Base-by-base conservation (phyloP, 805 yeast genomes). In the Soucietia sequanensis region DNA sequence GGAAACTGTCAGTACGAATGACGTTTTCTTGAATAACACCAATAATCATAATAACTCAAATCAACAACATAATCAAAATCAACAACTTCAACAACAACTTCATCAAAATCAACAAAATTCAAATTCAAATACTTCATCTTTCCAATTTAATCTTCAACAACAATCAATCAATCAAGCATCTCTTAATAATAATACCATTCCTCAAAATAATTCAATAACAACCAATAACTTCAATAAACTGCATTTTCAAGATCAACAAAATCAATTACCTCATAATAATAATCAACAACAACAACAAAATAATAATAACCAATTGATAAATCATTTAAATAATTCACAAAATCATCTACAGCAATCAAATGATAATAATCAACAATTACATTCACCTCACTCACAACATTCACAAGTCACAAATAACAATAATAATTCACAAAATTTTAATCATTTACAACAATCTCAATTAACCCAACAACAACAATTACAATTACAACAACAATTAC, bases 1-100 rank as follows among this genome's bases (percentile, higher is more conserved):
- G 69, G 97, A 89, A 51, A 85, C 95, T 0, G 96, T 90, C 3
- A 80, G 93, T 6, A 91, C 97, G 12, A 90, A 85, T 48, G 97
- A 90, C 58, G 97, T 90, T 41, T 90, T 90, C 54, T 68, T 90
- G 47, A 70, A 71, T 49, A 59, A 63, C 50, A 65, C 63, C 41
- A 65, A 65, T 30, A 53, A 42, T 22, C 48, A 46, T 34, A 31
- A 30, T 37, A 39, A 20, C 20, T 20, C n/a, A 13, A 31, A 21
- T 19, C 34, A 31, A 24, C 20, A 24, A 10, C 34, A 31, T 11
- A 25, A 24, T 13, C 18, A 19, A 23, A 31, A 31, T 18, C n/a
- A n/a, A n/a, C n/a, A n/a, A n/a, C n/a, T n/a, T n/a, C n/a, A n/a
- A n/a, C n/a, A n/a, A 5, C 16, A 8, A 9, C 4, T 19, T 5